A percentile compares a stretch with the other conserved stretches of the same genome.
These are phyloP conservation scores for Paraphaeosphaeria sporulosa DNA, from an alignment of 2,329 filamentous ascomycete species.

Conservation along the genomic window DNA sequence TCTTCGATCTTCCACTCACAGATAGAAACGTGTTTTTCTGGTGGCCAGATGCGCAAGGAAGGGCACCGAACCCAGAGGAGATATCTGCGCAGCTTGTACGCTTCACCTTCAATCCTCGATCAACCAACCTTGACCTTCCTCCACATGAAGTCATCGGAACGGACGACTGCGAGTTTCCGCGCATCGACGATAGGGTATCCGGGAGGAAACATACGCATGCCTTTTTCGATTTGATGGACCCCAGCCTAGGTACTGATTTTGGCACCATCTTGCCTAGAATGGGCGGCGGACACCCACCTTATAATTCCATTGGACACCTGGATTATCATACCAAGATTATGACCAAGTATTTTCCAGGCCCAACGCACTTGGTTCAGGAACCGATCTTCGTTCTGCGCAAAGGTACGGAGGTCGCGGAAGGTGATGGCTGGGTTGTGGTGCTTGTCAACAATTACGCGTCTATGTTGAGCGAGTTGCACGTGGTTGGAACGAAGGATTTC, in stretches of 20 bases:
- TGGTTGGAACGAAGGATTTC: constrained; percentile 43
- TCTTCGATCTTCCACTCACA: constrained; percentile 48
- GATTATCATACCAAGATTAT: constrained; percentile 46
- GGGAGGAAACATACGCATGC: constrained; percentile 39
- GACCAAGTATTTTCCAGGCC: constrained; percentile 56
- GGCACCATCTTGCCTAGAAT: constrained; percentile 21
- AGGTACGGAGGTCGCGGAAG: constrained; percentile 49
- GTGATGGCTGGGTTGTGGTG: constrained; percentile 58
- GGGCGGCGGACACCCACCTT: constrained; percentile 47
- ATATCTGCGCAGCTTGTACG: constrained; percentile 23
- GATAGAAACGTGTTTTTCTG: constrained; percentile 55
- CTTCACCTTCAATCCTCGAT: constrained; percentile 45
- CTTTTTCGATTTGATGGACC: constrained; percentile 55
- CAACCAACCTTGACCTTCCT: constrained; percentile 30
- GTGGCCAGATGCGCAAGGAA: constrained; percentile 50
- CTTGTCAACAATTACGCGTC: constrained; percentile 38
- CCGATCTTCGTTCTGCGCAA: constrained; percentile 56
- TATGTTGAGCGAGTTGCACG: constrained; percentile 38
- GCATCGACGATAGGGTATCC: constrained; percentile 52
- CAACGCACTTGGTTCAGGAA: constrained; percentile 55
- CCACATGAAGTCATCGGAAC: constrained; percentile 35
- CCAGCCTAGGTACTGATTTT: constrained; percentile 17
- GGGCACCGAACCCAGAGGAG: constrained; percentile 39
- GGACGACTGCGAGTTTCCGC: constrained; percentile 50
- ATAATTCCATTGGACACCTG: constrained; percentile 58